phyloP scores from a whole-genome alignment of 257 asterid species.

The Penstemon newberryi region DNA sequence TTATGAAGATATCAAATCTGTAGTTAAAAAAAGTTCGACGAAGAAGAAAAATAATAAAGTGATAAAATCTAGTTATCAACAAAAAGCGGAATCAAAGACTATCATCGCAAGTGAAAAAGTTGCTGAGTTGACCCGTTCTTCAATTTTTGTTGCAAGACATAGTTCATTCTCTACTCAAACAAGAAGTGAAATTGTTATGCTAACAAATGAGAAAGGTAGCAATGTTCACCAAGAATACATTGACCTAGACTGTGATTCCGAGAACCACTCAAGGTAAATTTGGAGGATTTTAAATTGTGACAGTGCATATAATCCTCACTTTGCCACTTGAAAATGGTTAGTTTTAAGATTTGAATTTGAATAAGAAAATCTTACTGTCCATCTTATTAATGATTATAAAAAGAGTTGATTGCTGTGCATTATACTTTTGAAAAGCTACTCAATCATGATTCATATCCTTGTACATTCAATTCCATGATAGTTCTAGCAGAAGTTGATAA shows the following conservation, averaged over 20 bases:
- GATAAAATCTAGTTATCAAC: constrained; percentile 32
- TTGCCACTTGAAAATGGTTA: constrained; percentile 14
- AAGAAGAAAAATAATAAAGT: constrained; percentile 38
- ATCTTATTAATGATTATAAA: neutral
- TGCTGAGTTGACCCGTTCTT: constrained; percentile 34
- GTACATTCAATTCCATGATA: neutral
- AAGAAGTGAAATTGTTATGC: constrained; percentile 31
- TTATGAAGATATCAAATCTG: constrained; percentile 37
- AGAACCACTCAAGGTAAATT: constrained; percentile 53
- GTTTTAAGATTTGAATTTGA: constrained; percentile 8
- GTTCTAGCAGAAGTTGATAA: neutral
- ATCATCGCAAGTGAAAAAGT: constrained; percentile 35
- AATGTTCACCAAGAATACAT: constrained; percentile 37
- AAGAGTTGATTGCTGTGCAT: neutral
- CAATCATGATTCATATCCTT: constrained; percentile 2
- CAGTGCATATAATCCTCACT: constrained; percentile 9
- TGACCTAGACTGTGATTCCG: constrained; percentile 66
- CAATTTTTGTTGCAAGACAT: constrained; percentile 30
- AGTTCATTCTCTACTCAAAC: constrained; percentile 30
- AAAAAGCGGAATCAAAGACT: constrained; percentile 34
- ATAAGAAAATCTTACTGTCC: constrained; percentile 2
- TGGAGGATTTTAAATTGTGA: constrained; percentile 21
- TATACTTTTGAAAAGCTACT: neutral
- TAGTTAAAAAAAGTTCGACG: constrained; percentile 30
- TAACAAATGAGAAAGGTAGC: constrained; percentile 37